These are phyloP conservation scores for Tremella yokohamensis DNA, from an alignment of 768 basidiomycete species.

Conservation along the genomic window DNA sequence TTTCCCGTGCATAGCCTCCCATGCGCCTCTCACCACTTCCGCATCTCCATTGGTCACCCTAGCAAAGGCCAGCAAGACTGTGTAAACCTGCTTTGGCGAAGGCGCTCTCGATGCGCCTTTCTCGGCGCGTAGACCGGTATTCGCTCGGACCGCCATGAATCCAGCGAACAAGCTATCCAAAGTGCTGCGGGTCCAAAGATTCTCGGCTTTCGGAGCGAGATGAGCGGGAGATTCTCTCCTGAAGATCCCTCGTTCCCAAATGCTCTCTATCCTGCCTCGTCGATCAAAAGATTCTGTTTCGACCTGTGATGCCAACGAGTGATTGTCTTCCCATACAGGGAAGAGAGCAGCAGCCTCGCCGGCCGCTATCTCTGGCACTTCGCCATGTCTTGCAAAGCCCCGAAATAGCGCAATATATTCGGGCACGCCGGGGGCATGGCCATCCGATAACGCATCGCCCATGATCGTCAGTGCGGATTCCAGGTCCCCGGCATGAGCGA, in stretches of 20 bases:
- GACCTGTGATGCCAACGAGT: background rate
- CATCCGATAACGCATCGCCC: slow-evolving; percentile 34
- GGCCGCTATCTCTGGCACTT: background rate
- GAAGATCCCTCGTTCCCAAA: background rate
- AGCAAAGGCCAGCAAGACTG: slow-evolving; percentile 35
- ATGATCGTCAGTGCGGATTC: slow-evolving; percentile 31
- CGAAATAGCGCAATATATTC: slow-evolving; percentile 41
- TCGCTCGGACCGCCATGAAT: background rate
- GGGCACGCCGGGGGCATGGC: slow-evolving; percentile 21
- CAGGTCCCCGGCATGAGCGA: slow-evolving; percentile 32
- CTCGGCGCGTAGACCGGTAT: background rate
- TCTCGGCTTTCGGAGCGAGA: too few relatives aligned
- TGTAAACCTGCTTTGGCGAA: slow-evolving; percentile 27
- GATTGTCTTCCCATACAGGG: background rate
- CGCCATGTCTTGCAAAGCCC: slow-evolving; percentile 44
- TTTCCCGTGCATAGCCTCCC: slow-evolving; percentile 34
- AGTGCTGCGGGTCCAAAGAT: too few relatives aligned
- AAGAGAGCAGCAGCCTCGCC: slow-evolving; percentile 1
- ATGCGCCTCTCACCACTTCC: slow-evolving; percentile 24
- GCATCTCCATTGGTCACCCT: slow-evolving; percentile 29
- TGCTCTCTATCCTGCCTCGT: background rate
- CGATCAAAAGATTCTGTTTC: background rate
- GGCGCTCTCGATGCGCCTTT: slow-evolving; percentile 12
- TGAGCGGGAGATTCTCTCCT: background rate
- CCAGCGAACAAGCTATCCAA: too few relatives aligned